Evolutionary conservation across 106 monocot genomes (phyloP).

Genomic region (Phalaenopsis equestris): DNA sequence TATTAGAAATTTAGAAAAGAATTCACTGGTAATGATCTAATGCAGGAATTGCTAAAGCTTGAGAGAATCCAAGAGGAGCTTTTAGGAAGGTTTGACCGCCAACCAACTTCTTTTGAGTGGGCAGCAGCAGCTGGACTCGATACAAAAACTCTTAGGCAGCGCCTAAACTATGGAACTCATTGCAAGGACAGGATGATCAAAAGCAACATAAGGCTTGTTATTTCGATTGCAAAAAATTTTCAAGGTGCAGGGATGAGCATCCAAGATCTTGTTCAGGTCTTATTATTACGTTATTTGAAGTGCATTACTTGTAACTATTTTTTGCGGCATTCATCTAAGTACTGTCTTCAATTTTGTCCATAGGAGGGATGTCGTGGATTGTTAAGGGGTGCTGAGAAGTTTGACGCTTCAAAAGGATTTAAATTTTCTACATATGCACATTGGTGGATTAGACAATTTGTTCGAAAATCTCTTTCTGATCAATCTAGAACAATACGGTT

Average conservation of each 20-base stretch:
- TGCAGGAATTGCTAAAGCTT: constrained; percentile 55
- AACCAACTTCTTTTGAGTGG: constrained; percentile 84
- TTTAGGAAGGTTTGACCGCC: constrained; percentile 44
- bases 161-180: constrained; percentile 47
- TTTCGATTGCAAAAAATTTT: constrained; percentile 94
- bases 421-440: constrained; percentile 98
- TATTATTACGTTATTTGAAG: background rate
- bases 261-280: constrained; percentile 97
- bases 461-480: constrained; percentile 81
- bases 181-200: constrained; percentile 96
- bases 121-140: constrained; percentile 67
- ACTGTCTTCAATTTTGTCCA: constrained; percentile 11
- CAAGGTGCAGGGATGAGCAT: constrained; percentile 75
- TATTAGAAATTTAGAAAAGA: too few relatives aligned
- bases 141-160: constrained; percentile 53
- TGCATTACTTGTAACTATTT: background rate
- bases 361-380: constrained; percentile 94
- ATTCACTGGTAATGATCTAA: background rate
- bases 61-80: constrained; percentile 68
- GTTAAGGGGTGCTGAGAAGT: constrained; percentile 85
- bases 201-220: constrained; percentile 91
- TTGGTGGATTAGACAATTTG: constrained; percentile 98
- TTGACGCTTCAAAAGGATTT: constrained; percentile 98
- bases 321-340: background rate
- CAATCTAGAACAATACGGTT: constrained; percentile 86